phyloP scores from a whole-genome alignment of 306 rosid genomes.

The Senna siamea region DNA sequence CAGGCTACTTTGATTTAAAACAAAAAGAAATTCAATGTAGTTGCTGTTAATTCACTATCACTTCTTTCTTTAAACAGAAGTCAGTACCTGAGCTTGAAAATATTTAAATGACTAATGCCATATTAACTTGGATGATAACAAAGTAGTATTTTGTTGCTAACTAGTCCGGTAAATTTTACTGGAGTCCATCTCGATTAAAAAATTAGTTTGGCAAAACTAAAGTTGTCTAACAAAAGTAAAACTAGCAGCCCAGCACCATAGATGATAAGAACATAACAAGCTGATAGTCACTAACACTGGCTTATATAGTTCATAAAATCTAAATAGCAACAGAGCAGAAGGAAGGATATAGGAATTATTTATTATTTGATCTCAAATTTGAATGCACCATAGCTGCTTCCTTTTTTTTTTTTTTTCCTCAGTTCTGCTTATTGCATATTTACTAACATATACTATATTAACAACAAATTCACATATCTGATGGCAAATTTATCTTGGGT shows the following conservation, averaged over 20 bases:
- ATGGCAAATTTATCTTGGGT: slow-evolving; percentile 5
- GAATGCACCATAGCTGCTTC: too few species aligned
- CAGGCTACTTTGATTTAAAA: too few species aligned
- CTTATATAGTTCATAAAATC: too few species aligned
- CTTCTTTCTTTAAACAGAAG: neutral
- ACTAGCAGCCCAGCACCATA: too few species aligned
- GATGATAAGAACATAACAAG: slow-evolving; percentile 12
- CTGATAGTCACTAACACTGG: neutral
- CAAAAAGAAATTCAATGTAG: too few species aligned
- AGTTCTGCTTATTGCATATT: slow-evolving; percentile 8
- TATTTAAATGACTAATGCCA: slow-evolving; percentile 8
- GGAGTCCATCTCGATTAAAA: slow-evolving; percentile 1
- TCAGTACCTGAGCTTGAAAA: neutral
- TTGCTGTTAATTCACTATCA: neutral
- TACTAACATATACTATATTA: neutral
- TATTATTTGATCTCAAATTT: too few species aligned
- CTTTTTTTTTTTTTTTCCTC: neutral
- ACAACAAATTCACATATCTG: neutral
- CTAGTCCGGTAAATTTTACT: slow-evolving; percentile 6
- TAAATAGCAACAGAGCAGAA: too few species aligned
- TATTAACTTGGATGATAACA: neutral
- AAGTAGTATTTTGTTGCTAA: neutral
- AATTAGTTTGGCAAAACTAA: too few species aligned
- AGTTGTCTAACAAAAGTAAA: too few species aligned
- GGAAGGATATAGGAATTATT: too few species aligned